Percentiles rank a stretch among this genome's conserved stretches.
Evolutionary conservation across 1,284 basidiomycete species (phyloP).

Genomic region (Taiwanofungus camphoratus): DNA sequence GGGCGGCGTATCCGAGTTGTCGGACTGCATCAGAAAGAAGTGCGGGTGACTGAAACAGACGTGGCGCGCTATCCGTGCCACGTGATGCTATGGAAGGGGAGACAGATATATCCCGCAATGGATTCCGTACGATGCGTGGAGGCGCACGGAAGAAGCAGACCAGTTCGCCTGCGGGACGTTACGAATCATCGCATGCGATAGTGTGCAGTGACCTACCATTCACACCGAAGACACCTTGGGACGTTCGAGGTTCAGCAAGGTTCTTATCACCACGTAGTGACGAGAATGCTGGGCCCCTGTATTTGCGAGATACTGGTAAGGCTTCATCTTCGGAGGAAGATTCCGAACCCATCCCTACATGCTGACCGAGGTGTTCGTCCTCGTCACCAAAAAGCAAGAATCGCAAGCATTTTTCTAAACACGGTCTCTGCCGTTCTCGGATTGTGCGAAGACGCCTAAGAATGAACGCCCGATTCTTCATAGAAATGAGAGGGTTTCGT

Average conservation of each 20-base stretch:
- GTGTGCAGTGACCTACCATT: constrained; percentile 50
- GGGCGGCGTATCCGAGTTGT: constrained; percentile 52
- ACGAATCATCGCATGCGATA: background rate
- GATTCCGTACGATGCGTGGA: constrained; percentile 60
- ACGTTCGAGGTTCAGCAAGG: constrained; percentile 72
- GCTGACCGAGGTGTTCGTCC: constrained; percentile 29
- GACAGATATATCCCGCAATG: constrained; percentile 43
- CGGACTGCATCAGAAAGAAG: constrained; percentile 65
- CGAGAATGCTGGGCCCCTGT: constrained; percentile 45
- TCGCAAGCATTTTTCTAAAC: constrained; percentile 75
- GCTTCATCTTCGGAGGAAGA: constrained; percentile 44
- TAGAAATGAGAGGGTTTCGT: constrained; percentile 73
- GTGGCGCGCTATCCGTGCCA: constrained; percentile 28
- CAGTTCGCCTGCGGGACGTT: constrained; percentile 56
- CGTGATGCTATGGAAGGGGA: constrained; percentile 37
- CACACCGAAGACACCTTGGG: constrained; percentile 80
- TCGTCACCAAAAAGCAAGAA: constrained; percentile 74
- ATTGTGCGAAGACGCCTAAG: constrained; percentile 70
- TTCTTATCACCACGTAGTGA: constrained; percentile 65
- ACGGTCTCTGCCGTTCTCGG: constrained; percentile 65
- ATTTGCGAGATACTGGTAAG: constrained; percentile 29
- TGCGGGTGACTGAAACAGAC: constrained; percentile 56
- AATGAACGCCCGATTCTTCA: constrained; percentile 71
- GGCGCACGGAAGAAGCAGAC: constrained; percentile 82
- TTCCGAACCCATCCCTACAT: constrained; percentile 44